phyloP scores from a whole-genome alignment of 106 monocot genomes.

The Chionographis japonica region DNA sequence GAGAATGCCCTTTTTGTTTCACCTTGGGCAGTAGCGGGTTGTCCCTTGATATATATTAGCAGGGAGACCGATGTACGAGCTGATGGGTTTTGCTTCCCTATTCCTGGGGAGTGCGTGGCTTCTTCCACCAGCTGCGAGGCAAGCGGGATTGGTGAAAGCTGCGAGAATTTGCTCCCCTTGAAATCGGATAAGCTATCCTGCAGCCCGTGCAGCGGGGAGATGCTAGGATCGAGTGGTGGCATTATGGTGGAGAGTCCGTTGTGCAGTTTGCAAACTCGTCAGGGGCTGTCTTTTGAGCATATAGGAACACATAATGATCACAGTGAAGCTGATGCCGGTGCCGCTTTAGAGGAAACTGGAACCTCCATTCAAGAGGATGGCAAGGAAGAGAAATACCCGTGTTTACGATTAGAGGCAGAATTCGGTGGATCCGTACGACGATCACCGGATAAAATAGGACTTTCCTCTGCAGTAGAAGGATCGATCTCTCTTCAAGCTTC shows the following conservation, averaged over 20 bases:
- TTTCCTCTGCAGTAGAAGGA: conserved; percentile 6
- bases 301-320: not conserved
- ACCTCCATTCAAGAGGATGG: not conserved
- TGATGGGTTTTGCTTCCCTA: conserved; percentile 5
- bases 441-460: not conserved
- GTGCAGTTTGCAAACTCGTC: not conserved
- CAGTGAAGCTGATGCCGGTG: no score
- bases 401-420: not conserved
- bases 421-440: not conserved
- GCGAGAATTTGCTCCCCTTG: not conserved
- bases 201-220: not conserved
- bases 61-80: not conserved
- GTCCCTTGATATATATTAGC: conserved; percentile 1
- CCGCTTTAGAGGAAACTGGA: not conserved
- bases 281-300: not conserved
- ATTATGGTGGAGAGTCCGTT: not conserved
- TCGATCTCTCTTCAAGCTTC: conserved; percentile 5
- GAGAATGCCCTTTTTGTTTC: conserved; percentile 15
- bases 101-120: not conserved
- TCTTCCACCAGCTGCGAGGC: not conserved
- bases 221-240: not conserved
- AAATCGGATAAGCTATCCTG: not conserved
- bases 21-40: conserved; percentile 7
- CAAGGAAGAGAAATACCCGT: not conserved
- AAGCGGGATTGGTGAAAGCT: not conserved